Percentiles rank a stretch among this genome's conserved stretches.
Evolutionary conservation across 1,284 basidiomycete species (phyloP).

Genomic region (Trametes sp.): DNA sequence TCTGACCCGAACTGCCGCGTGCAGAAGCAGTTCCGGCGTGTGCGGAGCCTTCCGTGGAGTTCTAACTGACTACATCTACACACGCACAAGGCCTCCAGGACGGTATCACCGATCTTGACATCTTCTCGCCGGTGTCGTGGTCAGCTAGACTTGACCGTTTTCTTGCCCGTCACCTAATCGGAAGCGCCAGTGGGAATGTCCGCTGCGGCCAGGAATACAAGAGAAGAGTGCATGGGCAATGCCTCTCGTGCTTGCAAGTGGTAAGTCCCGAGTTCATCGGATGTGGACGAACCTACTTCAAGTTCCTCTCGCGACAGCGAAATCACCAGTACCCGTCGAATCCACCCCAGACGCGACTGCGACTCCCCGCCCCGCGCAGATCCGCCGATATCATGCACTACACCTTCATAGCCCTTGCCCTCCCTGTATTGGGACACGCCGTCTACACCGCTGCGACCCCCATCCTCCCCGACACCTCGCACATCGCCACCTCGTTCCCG

Average conservation of each 20-base stretch:
- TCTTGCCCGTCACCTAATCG: no score
- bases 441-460: neutral
- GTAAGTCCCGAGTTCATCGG: no score
- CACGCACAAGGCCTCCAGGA: neutral
- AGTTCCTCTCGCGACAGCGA: no score
- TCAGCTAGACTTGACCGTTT: neutral
- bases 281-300: no score
- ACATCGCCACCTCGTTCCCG: slow-evolving; percentile 3
- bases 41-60: neutral
- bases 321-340: neutral
- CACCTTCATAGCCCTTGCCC: slow-evolving; percentile 1
- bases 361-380: no score
- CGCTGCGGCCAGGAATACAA: no score
- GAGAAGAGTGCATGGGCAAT: no score
- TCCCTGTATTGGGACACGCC: slow-evolving; percentile 2
- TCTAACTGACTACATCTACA: neutral
- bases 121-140: neutral
- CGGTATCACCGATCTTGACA: neutral
- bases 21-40: neutral
- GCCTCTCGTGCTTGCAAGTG: no score
- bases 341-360: neutral
- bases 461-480: neutral
- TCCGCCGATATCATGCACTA: neutral
- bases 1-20: no score
- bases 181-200: no score